Base-by-base conservation (phyloP, 208 protist species). In the Phytomonas sp. region DNA sequence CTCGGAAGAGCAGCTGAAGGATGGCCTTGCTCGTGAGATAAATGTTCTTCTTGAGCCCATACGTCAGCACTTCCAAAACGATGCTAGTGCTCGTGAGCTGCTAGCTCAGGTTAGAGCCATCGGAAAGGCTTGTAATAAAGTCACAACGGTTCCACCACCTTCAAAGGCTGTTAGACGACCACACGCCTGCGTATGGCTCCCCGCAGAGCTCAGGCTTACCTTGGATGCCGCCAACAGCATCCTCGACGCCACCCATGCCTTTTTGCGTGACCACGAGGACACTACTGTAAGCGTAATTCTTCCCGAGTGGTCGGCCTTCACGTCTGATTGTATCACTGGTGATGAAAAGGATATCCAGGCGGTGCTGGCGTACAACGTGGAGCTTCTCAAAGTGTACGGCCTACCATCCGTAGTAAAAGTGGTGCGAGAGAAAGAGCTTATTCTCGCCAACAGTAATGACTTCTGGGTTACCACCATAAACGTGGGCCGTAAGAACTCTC, bases 41-140 rank as follows among this genome's bases (percentile, higher is more conserved):
- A 99, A 99, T 79, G 30, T 7, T 8, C 77, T 98, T 9, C 80
- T 99, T 6, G 87, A 97, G 31, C 98, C 98, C 32, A 97, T 99
- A 13, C 84, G 97, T 28, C 72, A 92, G 30, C 97, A 99, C 81
- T 99, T 99, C 60, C 67, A 72, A 0, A 79, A 81, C 37, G 82
- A 98, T 77, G 63, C 77, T 2, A 73, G 89, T 53, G 98, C 97
- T 23, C 84, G 81, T 46, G 70, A 75, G 13, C 80, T 99, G 31
- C 79, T 99, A 20, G 85, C 90, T 66, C 71, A 81, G 61, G 96
- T 99, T n/a, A 93, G 89, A 70, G 81, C 75, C 1, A 97, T 85
- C 70, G 13, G 32, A 36, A 59, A n/a, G 40, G 60, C 31, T 59
- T 63, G 13, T 68, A 65, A 68, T 29, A 68, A 31, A 17, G 71